These are phyloP conservation scores for Saururus chinensis DNA, from an alignment of 164 flowering plant species.

Conservation along the genomic window DNA sequence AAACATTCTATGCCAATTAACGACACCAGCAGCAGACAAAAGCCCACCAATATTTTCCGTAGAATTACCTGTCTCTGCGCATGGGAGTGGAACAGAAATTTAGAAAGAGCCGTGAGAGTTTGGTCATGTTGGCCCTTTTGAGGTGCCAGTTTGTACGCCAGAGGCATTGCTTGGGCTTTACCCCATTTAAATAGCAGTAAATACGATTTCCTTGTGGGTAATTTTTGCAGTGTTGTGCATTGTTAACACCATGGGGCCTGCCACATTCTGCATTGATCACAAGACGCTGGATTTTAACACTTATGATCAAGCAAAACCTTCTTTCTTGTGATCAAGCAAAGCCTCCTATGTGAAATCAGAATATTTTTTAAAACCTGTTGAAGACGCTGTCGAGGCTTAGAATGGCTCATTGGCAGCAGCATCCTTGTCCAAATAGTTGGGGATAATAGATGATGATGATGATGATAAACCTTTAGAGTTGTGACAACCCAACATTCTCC, in stretches of 20 bases:
- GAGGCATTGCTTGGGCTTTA: conserved; percentile 16
- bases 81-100: neutral
- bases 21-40: conserved; percentile 1
- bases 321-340: neutral
- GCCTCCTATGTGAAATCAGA: too few relatives aligned
- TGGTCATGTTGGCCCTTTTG: conserved; percentile 23
- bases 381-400: too few relatives aligned
- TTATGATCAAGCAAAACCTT: neutral
- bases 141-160: conserved; percentile 29
- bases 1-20: neutral
- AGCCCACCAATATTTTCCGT: neutral
- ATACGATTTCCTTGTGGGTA: neutral
- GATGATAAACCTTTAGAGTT: neutral
- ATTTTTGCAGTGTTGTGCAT: neutral
- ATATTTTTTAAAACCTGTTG: too few relatives aligned
- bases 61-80: neutral
- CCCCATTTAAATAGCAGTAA: neutral
- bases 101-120: conserved; percentile 7
- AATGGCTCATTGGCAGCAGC: too few relatives aligned
- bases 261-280: neutral
- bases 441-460: neutral
- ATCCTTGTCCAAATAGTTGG: too few relatives aligned
- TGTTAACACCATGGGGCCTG: neutral
- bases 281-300: neutral
- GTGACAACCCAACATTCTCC: neutral